Evolutionary conservation across 1,139 yeast species (phyloP).

Genomic region (Geotrichum candidum): DNA sequence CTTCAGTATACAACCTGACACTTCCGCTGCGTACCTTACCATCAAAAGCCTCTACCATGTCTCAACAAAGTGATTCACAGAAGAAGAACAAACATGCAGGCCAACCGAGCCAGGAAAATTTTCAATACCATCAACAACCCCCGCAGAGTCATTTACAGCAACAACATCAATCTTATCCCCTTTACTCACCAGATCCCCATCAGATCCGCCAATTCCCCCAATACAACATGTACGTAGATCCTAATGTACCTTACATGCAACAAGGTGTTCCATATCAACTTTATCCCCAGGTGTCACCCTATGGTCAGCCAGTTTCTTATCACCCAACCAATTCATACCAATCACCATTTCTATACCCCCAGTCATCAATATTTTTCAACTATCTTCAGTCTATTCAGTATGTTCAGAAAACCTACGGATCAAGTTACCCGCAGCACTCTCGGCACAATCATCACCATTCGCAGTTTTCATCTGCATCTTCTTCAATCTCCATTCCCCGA

Average conservation of each 20-base stretch:
- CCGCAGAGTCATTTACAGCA: not conserved
- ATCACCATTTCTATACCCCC: conserved; percentile 13
- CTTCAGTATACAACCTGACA: not conserved
- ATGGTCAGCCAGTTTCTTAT: not conserved
- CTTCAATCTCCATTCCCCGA: conserved; percentile 20
- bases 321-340: conserved; percentile 7
- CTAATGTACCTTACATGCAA: not conserved
- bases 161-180: not conserved
- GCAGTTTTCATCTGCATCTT: not conserved
- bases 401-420: not conserved
- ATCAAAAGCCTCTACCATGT: not conserved
- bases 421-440: not conserved
- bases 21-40: not conserved
- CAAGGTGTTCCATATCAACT: not conserved
- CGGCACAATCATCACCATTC: not conserved
- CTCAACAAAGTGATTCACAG: not conserved
- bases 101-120: not conserved
- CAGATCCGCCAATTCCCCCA: not conserved
- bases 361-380: conserved; percentile 17
- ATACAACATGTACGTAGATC: not conserved
- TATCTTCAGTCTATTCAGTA: conserved; percentile 16
- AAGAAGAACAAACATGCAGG: not conserved
- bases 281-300: not conserved
- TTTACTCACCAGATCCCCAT: not conserved
- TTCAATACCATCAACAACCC: not conserved